Evolutionary conservation across 2,329 filamentous ascomycete genomes (phyloP).

Genomic region (Trichoderma semiorbis): DNA sequence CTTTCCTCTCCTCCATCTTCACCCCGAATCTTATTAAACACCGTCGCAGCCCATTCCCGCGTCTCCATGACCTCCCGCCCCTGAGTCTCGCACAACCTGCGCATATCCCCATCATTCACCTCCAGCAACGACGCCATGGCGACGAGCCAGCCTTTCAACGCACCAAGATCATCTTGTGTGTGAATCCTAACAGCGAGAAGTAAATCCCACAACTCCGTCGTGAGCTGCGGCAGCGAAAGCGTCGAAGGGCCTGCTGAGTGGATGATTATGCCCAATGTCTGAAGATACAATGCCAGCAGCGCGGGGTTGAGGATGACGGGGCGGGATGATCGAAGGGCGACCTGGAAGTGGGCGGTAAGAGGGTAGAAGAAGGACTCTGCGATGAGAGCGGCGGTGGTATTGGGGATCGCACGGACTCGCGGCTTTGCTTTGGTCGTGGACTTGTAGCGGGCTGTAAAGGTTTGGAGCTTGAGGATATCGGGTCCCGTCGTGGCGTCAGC

Average conservation of each 20-base stretch:
- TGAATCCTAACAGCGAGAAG: constrained; percentile 65
- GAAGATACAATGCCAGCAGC: constrained; percentile 74
- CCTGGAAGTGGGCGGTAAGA: constrained; percentile 74
- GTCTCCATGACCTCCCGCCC: constrained; percentile 79
- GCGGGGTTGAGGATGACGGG: constrained; percentile 67
- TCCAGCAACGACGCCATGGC: constrained; percentile 77
- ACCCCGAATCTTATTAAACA: constrained; percentile 63
- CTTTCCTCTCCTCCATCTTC: constrained; percentile 65
- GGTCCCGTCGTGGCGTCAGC: constrained; percentile 79
- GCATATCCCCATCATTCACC: constrained; percentile 70
- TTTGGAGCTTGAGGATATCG: constrained; percentile 81
- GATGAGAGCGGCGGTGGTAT: constrained; percentile 74
- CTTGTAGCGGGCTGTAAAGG: constrained; percentile 65
- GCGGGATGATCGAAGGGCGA: constrained; percentile 53
- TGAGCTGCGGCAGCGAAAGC: constrained; percentile 72
- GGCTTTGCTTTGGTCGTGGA: constrained; percentile 34
- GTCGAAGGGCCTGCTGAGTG: constrained; percentile 81
- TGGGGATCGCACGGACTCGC: constrained; percentile 59
- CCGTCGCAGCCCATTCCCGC: constrained; percentile 74
- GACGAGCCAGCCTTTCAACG: constrained; percentile 74
- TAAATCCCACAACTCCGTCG: constrained; percentile 79
- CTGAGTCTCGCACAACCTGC: constrained; percentile 68
- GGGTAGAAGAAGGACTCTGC: constrained; percentile 81
- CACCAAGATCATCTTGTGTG: constrained; percentile 57
- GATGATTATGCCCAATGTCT: constrained; percentile 79